Conservation (phyloP, 108 stramenopile genomes). For the Aurantiochytrium sp. region DNA sequence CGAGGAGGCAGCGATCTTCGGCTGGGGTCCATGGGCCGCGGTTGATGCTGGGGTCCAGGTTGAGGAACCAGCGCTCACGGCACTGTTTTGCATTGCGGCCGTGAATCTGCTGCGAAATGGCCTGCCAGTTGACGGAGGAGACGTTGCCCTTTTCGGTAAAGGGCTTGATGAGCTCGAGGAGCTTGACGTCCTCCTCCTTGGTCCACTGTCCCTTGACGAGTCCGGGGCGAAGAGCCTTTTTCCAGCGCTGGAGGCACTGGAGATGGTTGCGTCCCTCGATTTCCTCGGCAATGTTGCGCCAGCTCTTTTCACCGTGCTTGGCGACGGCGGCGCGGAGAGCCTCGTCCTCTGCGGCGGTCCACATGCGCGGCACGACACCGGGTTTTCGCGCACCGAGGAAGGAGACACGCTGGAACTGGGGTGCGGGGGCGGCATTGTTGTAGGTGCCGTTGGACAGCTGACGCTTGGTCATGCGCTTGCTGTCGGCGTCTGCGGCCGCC, state of each 20-base stretch:
- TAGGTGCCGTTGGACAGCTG: background rate
- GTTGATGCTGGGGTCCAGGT: conserved; percentile 33
- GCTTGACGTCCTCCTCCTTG: conserved; percentile 74
- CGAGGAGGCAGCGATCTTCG: conserved; percentile 23
- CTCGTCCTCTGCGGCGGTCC: conserved; percentile 30
- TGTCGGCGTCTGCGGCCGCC: background rate
- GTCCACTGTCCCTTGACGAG: conserved; percentile 97
- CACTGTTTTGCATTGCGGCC: conserved; percentile 36
- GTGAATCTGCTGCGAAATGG: background rate
- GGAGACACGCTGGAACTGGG: background rate
- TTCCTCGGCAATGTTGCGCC: conserved; percentile 27
- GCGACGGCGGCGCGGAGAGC: conserved; percentile 20
- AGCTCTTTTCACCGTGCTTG: conserved; percentile 23
- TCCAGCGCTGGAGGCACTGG: conserved; percentile 71
- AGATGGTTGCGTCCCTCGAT: conserved; percentile 24
- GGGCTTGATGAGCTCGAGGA: conserved; percentile 36
- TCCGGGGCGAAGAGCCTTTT: conserved; percentile 93
- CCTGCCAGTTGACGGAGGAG: background rate
- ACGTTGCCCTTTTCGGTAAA: conserved; percentile 24
- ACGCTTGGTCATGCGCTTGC: conserved; percentile 9
- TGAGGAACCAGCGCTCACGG: conserved; percentile 37
- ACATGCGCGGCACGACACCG: conserved; percentile 30
- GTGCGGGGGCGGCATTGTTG: background rate
- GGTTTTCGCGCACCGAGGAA: background rate
- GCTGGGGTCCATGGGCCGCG: conserved; percentile 38